Evolutionary conservation across 768 basidiomycete species (phyloP).

Genomic region (Trametes meyenii): DNA sequence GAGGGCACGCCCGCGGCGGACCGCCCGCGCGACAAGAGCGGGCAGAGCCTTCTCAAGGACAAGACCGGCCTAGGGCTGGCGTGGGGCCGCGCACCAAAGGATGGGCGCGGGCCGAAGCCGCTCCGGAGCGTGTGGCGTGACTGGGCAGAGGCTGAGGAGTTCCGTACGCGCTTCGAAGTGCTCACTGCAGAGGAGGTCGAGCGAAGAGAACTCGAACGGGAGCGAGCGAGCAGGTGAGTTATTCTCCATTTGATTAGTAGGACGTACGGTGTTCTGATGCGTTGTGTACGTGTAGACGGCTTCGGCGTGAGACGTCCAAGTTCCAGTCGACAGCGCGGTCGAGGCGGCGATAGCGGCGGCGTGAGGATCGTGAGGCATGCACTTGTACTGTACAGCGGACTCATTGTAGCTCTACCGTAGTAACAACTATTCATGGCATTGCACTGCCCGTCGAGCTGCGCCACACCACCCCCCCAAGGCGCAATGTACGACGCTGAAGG

Average conservation of each 20-base stretch:
- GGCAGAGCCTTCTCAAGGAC: constrained; percentile 67
- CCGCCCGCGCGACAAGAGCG: constrained; percentile 49
- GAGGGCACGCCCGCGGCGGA: constrained; percentile 32
- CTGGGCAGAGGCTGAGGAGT: constrained; percentile 92
- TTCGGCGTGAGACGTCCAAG: constrained; percentile 68
- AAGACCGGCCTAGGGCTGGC: constrained; percentile 81
- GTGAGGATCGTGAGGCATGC: neutral
- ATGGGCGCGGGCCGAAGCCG: constrained; percentile 78
- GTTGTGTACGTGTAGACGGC: constrained; percentile 43
- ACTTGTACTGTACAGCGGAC: constrained; percentile 15
- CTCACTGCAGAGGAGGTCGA: constrained; percentile 91
- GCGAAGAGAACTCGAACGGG: constrained; percentile 83
- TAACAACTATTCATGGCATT: neutral
- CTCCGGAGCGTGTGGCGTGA: constrained; percentile 93
- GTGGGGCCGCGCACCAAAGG: constrained; percentile 76
- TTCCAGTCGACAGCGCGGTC: constrained; percentile 47
- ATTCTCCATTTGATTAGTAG: constrained; percentile 2
- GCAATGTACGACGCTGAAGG: too few species aligned
- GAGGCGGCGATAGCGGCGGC: constrained; percentile 23
- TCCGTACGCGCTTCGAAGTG: constrained; percentile 84
- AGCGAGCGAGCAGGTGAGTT: constrained; percentile 73
- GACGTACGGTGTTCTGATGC: constrained; percentile 8
- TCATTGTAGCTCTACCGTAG: constrained; percentile 13
- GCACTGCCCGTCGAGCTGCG: too few species aligned
- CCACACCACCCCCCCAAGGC: too few species aligned